Conservation (phyloP, 768 basidiomycete species). For the Clavulina sp. region DNA sequence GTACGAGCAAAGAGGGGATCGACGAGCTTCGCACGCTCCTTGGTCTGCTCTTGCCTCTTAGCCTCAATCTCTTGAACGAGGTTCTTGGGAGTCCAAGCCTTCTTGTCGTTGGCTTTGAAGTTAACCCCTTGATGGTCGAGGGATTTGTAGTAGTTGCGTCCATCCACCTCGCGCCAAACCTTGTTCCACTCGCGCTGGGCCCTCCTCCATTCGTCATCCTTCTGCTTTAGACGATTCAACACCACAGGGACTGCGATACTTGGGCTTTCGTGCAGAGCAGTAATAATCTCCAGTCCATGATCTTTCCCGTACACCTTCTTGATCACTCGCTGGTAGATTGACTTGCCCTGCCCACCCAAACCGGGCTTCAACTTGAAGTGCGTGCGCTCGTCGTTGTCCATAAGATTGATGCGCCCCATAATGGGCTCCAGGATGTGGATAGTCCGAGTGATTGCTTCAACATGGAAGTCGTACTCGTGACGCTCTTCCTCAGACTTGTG, state of each 20-base stretch:
- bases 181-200: slow-evolving; percentile 90
- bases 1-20: slow-evolving; percentile 12
- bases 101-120: slow-evolving; percentile 95
- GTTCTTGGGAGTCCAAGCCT: slow-evolving; percentile 65
- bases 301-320: slow-evolving; percentile 88
- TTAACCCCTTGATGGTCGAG: slow-evolving; percentile 90
- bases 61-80: slow-evolving; percentile 68
- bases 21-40: slow-evolving; percentile 34
- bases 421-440: slow-evolving; percentile 86
- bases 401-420: slow-evolving; percentile 63
- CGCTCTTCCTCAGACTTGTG: slow-evolving; percentile 97
- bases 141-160: slow-evolving; percentile 95
- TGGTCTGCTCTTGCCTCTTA: slow-evolving; percentile 43
- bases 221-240: slow-evolving; percentile 70
- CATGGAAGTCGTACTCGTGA: slow-evolving; percentile 91
- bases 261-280: slow-evolving; percentile 83
- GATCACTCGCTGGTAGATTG: slow-evolving; percentile 80
- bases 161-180: slow-evolving; percentile 93
- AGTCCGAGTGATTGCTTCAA: slow-evolving; percentile 79
- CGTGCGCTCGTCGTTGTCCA: slow-evolving; percentile 73
- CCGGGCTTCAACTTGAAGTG: slow-evolving; percentile 68
- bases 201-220: slow-evolving; percentile 94
- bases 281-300: slow-evolving; percentile 53
- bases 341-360: slow-evolving; percentile 75
- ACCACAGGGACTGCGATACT: slow-evolving; percentile 84